Conservation (phyloP, 768 basidiomycete genomes). For the Kwoniella pini region DNA sequence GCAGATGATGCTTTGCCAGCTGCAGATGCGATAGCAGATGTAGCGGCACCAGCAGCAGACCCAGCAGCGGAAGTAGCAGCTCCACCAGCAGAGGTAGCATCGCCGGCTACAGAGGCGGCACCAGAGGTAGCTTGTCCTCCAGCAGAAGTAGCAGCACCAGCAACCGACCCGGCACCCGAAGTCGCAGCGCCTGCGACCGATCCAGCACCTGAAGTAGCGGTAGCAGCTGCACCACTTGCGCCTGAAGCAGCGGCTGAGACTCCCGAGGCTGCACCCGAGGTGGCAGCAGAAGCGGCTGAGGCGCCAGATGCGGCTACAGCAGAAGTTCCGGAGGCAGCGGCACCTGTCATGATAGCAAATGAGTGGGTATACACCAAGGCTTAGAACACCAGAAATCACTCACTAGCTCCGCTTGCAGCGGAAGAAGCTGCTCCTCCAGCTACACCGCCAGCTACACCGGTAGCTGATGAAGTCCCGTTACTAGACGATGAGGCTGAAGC, state of each 20-base stretch:
- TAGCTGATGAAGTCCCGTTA: slow-evolving; percentile 1
- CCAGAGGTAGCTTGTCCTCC: slow-evolving; percentile 12
- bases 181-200: slow-evolving; percentile 3
- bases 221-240: slow-evolving; percentile 6
- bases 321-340: neutral
- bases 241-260: neutral
- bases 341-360: neutral
- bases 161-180: slow-evolving; percentile 3
- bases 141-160: slow-evolving; percentile 6
- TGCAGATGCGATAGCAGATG: slow-evolving; percentile 19
- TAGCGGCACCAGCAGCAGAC: slow-evolving; percentile 2
- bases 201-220: slow-evolving; percentile 16
- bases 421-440: slow-evolving; percentile 23
- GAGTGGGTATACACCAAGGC: no score
- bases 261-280: slow-evolving; percentile 6
- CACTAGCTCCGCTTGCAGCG: slow-evolving; percentile 20
- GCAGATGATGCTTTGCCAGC: slow-evolving; percentile 19
- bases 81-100: slow-evolving; percentile 13
- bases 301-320: neutral
- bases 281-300: neutral
- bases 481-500: slow-evolving; percentile 7
- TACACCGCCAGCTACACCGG: slow-evolving; percentile 16
- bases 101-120: slow-evolving; percentile 11
- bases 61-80: slow-evolving; percentile 14
- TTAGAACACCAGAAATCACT: neutral